A percentile compares a stretch with the other conserved stretches of the same genome.
phyloP scores from a whole-genome alignment of 208 protist genomes.

The Herpetomonas tarakana region DNA sequence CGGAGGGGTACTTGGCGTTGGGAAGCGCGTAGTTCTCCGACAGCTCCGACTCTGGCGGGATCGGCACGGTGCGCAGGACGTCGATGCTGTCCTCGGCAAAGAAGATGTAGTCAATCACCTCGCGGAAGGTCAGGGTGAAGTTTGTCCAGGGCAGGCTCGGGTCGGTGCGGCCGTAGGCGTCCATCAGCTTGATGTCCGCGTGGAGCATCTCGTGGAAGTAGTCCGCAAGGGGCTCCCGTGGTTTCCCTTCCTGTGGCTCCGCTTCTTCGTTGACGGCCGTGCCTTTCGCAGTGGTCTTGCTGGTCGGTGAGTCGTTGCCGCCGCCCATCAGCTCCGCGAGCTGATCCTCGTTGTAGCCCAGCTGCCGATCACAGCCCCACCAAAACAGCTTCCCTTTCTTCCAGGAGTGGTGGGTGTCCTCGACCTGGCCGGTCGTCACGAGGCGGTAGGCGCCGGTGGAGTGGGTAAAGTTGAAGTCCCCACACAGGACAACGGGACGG shows the following conservation, averaged over 20 bases:
- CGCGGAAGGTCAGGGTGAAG: constrained; percentile 84
- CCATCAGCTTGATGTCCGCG: constrained; percentile 38
- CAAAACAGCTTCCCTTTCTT: constrained; percentile 79
- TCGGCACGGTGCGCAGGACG: constrained; percentile 68
- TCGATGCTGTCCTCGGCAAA: constrained; percentile 51
- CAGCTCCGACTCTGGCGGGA: constrained; percentile 72
- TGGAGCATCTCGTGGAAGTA: constrained; percentile 38
- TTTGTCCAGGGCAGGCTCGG: constrained; percentile 82
- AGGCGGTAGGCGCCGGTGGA: constrained; percentile 77
- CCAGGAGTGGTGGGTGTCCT: constrained; percentile 70
- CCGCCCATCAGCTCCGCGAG: constrained; percentile 22
- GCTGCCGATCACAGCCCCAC: constrained; percentile 78
- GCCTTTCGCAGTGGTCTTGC: not conserved
- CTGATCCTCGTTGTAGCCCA: constrained; percentile 52
- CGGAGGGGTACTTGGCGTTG: constrained; percentile 83
- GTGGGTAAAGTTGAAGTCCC: constrained; percentile 90
- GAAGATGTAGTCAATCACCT: constrained; percentile 91
- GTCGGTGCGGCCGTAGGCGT: constrained; percentile 62
- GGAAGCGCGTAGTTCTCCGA: constrained; percentile 79
- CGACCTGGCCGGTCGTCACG: constrained; percentile 68
- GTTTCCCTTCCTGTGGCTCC: constrained; percentile 2
- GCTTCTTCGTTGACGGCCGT: constrained; percentile 3
- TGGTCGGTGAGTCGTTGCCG: not conserved
- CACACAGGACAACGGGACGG: constrained; percentile 62
- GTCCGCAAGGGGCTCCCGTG: constrained; percentile 17